phyloP scores from a whole-genome alignment of 768 basidiomycete genomes.

The Boletus barrowsii region DNA sequence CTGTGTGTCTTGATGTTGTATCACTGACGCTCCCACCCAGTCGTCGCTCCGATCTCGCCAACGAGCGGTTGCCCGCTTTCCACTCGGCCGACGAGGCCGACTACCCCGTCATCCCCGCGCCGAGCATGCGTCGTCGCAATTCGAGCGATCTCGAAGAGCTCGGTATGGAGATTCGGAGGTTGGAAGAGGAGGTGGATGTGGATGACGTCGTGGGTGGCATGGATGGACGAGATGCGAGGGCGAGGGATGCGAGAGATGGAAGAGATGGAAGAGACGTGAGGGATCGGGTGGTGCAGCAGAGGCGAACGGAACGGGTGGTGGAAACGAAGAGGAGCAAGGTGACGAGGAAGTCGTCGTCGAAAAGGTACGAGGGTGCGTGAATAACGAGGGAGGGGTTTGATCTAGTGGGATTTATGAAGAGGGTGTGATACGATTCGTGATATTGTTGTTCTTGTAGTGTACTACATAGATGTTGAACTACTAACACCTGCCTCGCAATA shows the following conservation, averaged over 20 bases:
- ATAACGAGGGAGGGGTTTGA: background rate
- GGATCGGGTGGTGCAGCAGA: background rate
- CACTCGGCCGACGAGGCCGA: conserved; percentile 31
- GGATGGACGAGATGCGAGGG: background rate
- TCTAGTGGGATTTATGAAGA: background rate
- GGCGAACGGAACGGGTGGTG: conserved; percentile 57
- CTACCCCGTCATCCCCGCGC: conserved; percentile 53
- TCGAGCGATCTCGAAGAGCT: conserved; percentile 42
- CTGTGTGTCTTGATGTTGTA: background rate
- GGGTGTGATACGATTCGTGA: too few species aligned
- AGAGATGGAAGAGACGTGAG: background rate
- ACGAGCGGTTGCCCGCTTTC: conserved; percentile 71
- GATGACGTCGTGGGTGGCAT: conserved; percentile 26
- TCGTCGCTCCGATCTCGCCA: conserved; percentile 67
- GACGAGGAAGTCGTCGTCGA: conserved; percentile 50
- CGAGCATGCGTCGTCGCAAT: conserved; percentile 53
- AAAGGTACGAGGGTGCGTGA: conserved; percentile 40
- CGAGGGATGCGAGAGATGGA: background rate
- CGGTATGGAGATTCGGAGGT: conserved; percentile 63
- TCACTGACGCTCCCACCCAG: conserved; percentile 32
- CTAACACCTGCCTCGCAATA: too few species aligned
- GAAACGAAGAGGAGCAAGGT: conserved; percentile 49
- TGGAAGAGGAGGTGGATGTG: conserved; percentile 58
- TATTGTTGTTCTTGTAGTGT: too few species aligned
- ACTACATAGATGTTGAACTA: too few species aligned